Conservation (phyloP, 2,329 filamentous ascomycete genomes). For the Venturia aucupariae region DNA sequence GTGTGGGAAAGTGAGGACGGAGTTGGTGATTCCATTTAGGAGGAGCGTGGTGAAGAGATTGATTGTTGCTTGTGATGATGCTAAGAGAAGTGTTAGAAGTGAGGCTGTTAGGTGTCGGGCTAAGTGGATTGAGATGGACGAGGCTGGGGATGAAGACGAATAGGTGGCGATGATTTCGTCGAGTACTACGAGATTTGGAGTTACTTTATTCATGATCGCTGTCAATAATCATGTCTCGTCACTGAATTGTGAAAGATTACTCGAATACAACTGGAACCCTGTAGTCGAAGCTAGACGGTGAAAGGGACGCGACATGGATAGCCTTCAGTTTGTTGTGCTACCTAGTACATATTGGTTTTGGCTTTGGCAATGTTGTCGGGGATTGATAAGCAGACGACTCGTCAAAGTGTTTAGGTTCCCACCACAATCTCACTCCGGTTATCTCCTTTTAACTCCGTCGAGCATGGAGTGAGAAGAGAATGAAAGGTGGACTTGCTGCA, state of each 20-base stretch:
- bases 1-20: slow-evolving; percentile 38
- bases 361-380: too few species aligned
- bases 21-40: slow-evolving; percentile 48
- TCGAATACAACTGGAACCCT: too few species aligned
- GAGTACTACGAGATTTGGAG: too few species aligned
- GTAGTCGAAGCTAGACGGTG: too few species aligned
- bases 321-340: too few species aligned
- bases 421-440: not conserved
- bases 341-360: too few species aligned
- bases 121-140: slow-evolving; percentile 52
- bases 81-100: slow-evolving; percentile 51
- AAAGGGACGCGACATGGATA: too few species aligned
- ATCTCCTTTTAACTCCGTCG: not conserved
- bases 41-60: slow-evolving; percentile 48
- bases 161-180: too few species aligned
- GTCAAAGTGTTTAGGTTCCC: not conserved
- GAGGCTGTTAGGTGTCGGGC: slow-evolving; percentile 52
- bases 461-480: not conserved
- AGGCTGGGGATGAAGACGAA: slow-evolving; percentile 45
- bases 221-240: too few species aligned
- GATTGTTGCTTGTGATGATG: slow-evolving; percentile 49
- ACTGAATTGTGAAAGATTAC: too few species aligned
- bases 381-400: not conserved
- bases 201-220: too few species aligned
- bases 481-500: not conserved